Evolutionary conservation across 116 monocot species (phyloP), one percentile per base, ranked within the genome.

Genomic region (Zostera marina): DNA sequence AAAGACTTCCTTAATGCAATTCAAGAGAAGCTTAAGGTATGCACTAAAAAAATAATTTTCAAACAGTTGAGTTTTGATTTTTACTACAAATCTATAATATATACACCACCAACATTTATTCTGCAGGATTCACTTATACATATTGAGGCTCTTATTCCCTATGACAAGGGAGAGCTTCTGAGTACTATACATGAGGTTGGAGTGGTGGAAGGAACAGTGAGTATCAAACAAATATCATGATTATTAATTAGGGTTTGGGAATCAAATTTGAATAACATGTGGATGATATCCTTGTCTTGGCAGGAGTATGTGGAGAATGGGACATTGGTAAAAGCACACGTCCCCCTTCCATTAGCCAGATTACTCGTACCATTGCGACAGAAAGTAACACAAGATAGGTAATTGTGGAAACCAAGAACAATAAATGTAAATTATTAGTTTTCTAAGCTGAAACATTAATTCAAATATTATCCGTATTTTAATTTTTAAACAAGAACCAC

Each of bases 151-250:
- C 38, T 89, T 52, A 68, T 98, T 62, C 90, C 96, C 10, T 98
- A 85, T 71, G 83, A 80, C 60, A 82, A 89, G 66, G 83, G 85
- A 7, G 90, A 90, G 11, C 73, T 98, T 60, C 83, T 98, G 20
- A 98, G 72, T 59, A 75, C 75, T 47, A 90, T 98, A 48, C 90
- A 90, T 76, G 77, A 86, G 56, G 72, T 90, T 76, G 96, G 96
- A 25, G 78, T 98, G 48, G 74, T 98, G 11, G 86, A 98, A 16
- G 62, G 53, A 83, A 79, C 74, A 32, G 90, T 98, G 47, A 75
- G 93, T 76, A 48, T 59, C 41, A n/a, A n/a, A n/a, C n/a, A n/a
- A n/a, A n/a, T n/a, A 42, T 22, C 38, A 39, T 13, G 13, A 32
- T 12, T 11, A 55, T 32, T 32, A 3, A 22, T 12, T 23, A 12